phyloP scores from a whole-genome alignment of 257 asterid species.

The Ophiorrhiza pumila region DNA sequence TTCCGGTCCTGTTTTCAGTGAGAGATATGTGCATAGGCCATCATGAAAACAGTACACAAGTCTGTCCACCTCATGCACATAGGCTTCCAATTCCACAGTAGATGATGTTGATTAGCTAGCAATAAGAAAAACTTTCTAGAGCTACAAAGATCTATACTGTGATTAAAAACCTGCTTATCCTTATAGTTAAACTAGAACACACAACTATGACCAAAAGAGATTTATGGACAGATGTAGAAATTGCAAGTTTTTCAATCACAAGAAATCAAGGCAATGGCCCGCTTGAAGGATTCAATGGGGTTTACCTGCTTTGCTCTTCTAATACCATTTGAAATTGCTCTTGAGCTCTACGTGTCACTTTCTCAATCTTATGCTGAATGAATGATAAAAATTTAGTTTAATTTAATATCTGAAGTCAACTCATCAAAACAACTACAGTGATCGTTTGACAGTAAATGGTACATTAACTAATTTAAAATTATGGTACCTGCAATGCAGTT shows the following conservation, averaged over 20 bases:
- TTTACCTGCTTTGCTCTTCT: constrained; percentile 93
- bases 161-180: neutral
- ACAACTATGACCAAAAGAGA: neutral
- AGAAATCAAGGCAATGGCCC: neutral
- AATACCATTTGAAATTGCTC: constrained; percentile 97
- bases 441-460: constrained; percentile 7
- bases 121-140: neutral
- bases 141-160: neutral
- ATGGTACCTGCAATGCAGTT: constrained; percentile 80
- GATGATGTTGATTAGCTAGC: neutral
- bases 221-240: neutral
- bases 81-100: neutral
- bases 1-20: neutral
- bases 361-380: constrained; percentile 85
- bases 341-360: constrained; percentile 94
- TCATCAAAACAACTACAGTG: neutral
- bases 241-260: constrained; percentile 6
- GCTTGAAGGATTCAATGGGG: constrained; percentile 19
- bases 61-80: neutral
- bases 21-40: neutral
- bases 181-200: neutral
- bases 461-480: neutral
- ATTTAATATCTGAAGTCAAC: constrained; percentile 9
- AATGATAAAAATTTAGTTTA: constrained; percentile 35
- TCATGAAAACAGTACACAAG: neutral